Evolutionary conservation across 805 yeast species (phyloP), one percentile per base, ranked within the genome.

Genomic region (Maudiozyma turicensis): DNA sequence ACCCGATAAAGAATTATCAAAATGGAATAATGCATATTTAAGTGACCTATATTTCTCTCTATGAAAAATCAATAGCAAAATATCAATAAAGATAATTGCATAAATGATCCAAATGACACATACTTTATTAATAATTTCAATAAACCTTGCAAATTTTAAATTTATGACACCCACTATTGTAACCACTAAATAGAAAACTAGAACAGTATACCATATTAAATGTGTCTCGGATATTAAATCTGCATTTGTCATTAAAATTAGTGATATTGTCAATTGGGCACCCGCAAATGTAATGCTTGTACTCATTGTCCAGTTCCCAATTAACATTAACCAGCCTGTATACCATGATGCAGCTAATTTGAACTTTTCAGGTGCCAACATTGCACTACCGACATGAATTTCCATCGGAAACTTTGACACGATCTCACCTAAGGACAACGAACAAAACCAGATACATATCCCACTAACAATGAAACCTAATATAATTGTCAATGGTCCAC

Each of bases 301-400:
- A 50, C 85, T 78, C 76, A 82, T 84, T 2, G 87, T 76, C 86
- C 88, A 81, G 59, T 83, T 84, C 0, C 93, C 93, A 29, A 85
- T 71, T 15, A 84, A 68, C 47, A 84, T 67, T 52, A 80, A 76
- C 85, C 90, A 85, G 0, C 93, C 93, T 0, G 87, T 82, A 58
- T 76, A 79, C 91, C 91, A 85, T 3, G 88, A 80, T 45, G 81
- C 71, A 5, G 78, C 61, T 38, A 74, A 64, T n/a, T 84, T 74
- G 51, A 78, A 76, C 43, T 70, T 71, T 11, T 77, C 77, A 48
- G 75, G 76, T 14, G 88, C 81, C 40, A 85, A 66, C 50, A 85
- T 77, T 8, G 87, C 86, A 55, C 87, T 81, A 65, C 83, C 84
- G 48, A 85, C 90, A 59, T 85, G 86, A 1, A 84, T 80, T 33